Percentiles rank a stretch among this genome's conserved stretches.
Conservation (phyloP, 495 filamentous ascomycete genomes). For the Trichoderma gamsii region DNA sequence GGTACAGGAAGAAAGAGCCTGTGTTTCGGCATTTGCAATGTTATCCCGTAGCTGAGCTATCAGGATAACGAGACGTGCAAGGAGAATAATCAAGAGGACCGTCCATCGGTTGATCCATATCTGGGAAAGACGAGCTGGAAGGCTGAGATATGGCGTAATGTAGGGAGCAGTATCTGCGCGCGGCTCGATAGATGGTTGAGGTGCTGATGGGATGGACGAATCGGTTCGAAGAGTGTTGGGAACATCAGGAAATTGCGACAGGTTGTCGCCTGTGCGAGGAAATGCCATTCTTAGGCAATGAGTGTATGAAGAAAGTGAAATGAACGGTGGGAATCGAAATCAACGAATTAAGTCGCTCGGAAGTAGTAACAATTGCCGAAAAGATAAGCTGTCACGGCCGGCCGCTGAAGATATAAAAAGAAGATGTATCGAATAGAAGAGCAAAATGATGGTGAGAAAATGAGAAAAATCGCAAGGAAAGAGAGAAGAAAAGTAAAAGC, state of each 20-base stretch:
- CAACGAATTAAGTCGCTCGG: neutral
- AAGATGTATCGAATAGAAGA: neutral
- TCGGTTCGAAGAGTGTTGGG: neutral
- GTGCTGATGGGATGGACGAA: neutral
- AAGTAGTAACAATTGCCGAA: neutral
- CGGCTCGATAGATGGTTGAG: neutral
- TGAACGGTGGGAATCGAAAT: neutral
- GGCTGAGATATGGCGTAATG: conserved; percentile 88
- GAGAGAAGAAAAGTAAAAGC: neutral
- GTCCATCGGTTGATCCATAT: conserved; percentile 98
- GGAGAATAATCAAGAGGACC: conserved; percentile 74
- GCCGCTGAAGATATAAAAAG: neutral
- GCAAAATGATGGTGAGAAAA: neutral
- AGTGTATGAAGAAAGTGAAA: neutral
- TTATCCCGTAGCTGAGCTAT: conserved; percentile 62
- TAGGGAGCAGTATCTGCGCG: conserved; percentile 25
- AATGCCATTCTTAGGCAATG: neutral
- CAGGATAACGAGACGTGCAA: conserved; percentile 73
- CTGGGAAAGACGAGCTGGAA: conserved; percentile 85
- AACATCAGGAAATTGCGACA: neutral
- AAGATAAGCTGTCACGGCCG: neutral
- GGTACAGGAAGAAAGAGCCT: conserved; percentile 83
- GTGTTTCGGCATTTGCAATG: conserved; percentile 63
- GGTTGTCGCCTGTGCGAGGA: neutral
- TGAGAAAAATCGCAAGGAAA: neutral